These are phyloP conservation scores for Millerozyma acaciae DNA, from an alignment of 805 yeast species.

Conservation along the genomic window DNA sequence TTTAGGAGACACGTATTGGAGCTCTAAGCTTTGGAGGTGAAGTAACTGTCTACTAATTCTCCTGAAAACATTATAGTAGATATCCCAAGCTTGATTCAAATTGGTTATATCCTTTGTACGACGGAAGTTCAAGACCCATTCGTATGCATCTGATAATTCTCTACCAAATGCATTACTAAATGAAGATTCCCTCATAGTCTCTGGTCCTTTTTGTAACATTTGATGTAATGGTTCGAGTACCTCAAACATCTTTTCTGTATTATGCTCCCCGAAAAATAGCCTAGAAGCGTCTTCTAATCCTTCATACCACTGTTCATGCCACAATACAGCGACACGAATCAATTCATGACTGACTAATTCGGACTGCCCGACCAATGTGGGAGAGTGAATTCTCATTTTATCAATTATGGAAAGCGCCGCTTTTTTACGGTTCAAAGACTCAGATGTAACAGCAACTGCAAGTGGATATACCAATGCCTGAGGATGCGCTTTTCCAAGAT, in stretches of 20 bases:
- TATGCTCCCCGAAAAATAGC: conserved; percentile 88
- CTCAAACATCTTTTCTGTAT: conserved; percentile 90
- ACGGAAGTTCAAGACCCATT: conserved; percentile 85
- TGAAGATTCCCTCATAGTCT: conserved; percentile 87
- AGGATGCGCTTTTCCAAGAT: conserved; percentile 92
- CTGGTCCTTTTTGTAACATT: conserved; percentile 82
- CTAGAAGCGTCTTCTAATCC: conserved; percentile 96
- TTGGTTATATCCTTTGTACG: conserved; percentile 83
- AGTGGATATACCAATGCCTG: conserved; percentile 94
- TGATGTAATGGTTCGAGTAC: conserved; percentile 86
- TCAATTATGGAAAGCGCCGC: conserved; percentile 92
- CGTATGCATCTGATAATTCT: conserved; percentile 87
- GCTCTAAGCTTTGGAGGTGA: conserved; percentile 76
- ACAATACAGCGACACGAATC: conserved; percentile 88
- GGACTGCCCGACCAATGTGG: conserved; percentile 83
- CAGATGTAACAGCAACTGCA: conserved; percentile 93
- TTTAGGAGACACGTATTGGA: conserved; percentile 92
- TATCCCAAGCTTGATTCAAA: conserved; percentile 96
- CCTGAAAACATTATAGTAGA: conserved; percentile 89
- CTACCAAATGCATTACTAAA: conserved; percentile 92
- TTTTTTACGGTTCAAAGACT: conserved; percentile 79
- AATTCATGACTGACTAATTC: conserved; percentile 91
- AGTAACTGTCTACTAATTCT: conserved; percentile 86
- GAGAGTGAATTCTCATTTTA: conserved; percentile 85
- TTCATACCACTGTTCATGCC: conserved; percentile 99